Evolutionary conservation across 2,329 filamentous ascomycete species (phyloP).

Genomic region (Penicillium corylophilum): DNA sequence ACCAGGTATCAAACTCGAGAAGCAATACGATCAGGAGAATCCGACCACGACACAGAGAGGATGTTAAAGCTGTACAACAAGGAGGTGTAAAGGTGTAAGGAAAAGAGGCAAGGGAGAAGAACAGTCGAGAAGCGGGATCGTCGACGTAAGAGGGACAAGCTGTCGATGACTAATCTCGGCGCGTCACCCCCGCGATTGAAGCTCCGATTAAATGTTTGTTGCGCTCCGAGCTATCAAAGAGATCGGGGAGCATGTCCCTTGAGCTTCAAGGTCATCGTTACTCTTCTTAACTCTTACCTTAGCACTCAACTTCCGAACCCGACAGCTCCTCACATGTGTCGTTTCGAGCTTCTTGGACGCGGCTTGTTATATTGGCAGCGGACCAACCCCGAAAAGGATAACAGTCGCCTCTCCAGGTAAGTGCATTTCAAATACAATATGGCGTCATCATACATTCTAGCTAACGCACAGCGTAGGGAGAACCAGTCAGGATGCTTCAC

Average conservation of each 20-base stretch:
- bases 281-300: background rate
- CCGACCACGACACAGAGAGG: conserved; percentile 7
- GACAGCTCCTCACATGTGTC: conserved; percentile 41
- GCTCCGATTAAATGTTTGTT: background rate
- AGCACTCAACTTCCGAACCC: background rate
- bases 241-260: background rate
- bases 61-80: conserved; percentile 6
- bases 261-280: background rate
- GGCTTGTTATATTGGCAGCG: conserved; percentile 45
- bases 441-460: background rate
- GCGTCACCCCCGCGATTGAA: conserved; percentile 17
- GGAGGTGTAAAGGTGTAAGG: conserved; percentile 6
- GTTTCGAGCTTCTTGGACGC: conserved; percentile 47
- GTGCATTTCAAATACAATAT: conserved; percentile 1
- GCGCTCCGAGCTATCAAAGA: background rate
- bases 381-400: conserved; percentile 24
- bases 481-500: conserved; percentile 73
- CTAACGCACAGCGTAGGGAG: conserved; percentile 14
- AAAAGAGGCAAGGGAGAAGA: conserved; percentile 18
- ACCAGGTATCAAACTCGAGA: conserved; percentile 25
- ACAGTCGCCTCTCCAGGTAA: conserved; percentile 27
- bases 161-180: conserved; percentile 18
- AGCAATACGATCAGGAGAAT: conserved; percentile 12
- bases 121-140: conserved; percentile 14
- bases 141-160: conserved; percentile 28